Evolutionary conservation across 129 eudicot genomes (phyloP).

Genomic region (Arctium minus): DNA sequence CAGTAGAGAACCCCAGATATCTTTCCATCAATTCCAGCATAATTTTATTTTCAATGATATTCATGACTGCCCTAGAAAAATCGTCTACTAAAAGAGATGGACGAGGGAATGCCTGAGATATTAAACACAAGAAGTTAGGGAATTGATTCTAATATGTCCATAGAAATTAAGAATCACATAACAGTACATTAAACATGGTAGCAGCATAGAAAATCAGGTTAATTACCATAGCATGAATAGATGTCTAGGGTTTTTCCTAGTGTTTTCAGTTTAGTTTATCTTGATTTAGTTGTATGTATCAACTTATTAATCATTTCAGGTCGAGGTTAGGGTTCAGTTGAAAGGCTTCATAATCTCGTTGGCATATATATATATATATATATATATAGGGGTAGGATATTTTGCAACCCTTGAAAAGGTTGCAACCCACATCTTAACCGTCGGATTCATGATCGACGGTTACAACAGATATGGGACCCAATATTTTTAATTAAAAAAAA

Average conservation of each 20-base stretch:
- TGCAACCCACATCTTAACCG: too few species aligned
- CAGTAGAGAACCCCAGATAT: not conserved
- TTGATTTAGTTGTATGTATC: too few species aligned
- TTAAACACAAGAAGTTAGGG: not conserved
- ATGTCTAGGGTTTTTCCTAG: too few species aligned
- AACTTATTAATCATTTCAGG: too few species aligned
- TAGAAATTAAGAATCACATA: not conserved
- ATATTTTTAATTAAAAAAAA: too few species aligned
- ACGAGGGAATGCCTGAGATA: conserved; percentile 20
- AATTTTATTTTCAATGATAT: conserved; percentile 9
- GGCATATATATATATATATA: too few species aligned
- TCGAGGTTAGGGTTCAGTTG: not conserved
- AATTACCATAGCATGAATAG: too few species aligned
- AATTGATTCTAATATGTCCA: not conserved
- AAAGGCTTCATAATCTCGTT: not conserved
- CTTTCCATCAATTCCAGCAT: not conserved
- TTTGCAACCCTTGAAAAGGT: too few species aligned
- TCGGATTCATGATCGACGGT: too few species aligned
- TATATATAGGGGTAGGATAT: too few species aligned
- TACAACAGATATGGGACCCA: too few species aligned
- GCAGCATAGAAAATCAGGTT: not conserved
- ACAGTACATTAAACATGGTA: not conserved
- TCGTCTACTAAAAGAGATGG: not conserved
- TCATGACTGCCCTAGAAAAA: conserved; percentile 17
- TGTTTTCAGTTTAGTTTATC: too few species aligned